Base-by-base conservation (phyloP, 2,329 filamentous ascomycete genomes). In the Venturia nashicola region DNA sequence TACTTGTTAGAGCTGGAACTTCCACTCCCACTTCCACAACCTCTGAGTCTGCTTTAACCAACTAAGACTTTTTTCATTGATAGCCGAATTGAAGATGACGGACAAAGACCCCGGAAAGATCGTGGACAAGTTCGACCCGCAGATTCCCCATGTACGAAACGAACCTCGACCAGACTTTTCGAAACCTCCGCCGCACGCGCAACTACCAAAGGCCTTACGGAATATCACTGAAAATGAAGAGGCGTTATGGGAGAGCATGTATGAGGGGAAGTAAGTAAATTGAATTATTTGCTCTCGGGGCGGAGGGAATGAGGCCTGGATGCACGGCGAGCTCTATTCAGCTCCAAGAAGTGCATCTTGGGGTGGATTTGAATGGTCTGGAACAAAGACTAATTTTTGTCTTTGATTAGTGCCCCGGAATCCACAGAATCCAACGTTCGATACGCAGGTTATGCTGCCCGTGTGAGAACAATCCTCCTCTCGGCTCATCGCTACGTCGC, bases 401-500 rank as follows among this genome's bases (percentile, higher is more conserved):
- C 14, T 67, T 57, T 39, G 27, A 59, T n/a, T 72, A 90, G 87
- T 71, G 84, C 82, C 16, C 82, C 86, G 64, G 88, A 95, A 70
- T 89, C 91, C 5, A 97, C 91, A 65, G 90, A 97, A 63, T 89
- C 86, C 69, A 87, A 86, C 69, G 79, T 96, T 71, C 89, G 94
- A 71, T 99, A 97, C 77, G 93, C 92, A 65, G 94, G 89, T 69
- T 99, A 99, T 77, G 90, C 91, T 59, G 86, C 87, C 66, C 87
- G 94, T 60, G 78, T 94, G 67, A 86, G 90, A 66, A 96, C 92
- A 8, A 89, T 97, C 68, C 85, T 99, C 71, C 80, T 92, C 69
- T 91, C 89, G 18, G 92, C 92, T 4, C 94, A 97, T 72, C 87
- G 94, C 71, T 99, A 99, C 72, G 91, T 99, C 60, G 94, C 94